Evolutionary conservation across 2,329 filamentous ascomycete genomes (phyloP), one percentile per base, ranked within the genome.

Genomic region (Penicillium sp.): DNA sequence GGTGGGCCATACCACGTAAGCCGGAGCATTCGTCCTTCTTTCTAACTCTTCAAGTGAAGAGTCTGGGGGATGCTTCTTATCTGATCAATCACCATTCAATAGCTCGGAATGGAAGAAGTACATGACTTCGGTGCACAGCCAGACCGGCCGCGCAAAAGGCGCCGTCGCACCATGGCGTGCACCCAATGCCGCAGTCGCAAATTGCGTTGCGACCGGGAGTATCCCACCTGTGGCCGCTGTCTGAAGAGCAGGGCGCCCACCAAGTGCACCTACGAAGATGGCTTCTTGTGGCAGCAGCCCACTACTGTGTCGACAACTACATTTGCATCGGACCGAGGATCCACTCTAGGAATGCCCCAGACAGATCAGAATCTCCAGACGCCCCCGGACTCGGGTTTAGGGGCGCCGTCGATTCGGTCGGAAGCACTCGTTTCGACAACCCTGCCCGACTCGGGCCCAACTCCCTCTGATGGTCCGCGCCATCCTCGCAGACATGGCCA

Each of bases 171-270:
- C 9, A 69, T 76, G 59, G 73, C 75, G 15, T 77, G 75, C 57
- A 69, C 70, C 18, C 73, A 73, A 33, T 77, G 75, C 57, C 73
- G 75, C 52, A 72, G 67, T 52, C 65, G 75, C 44, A 77, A 77
- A 58, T 62, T 77, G 31, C 74, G 72, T 55, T 77, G 75, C 54
- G 75, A 77, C 57, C 71, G 75, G 33, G 70, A 72, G 31, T 76
- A 73, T 66, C 75, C 75, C 9, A 66, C 67, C 3, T 77, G 75
- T 54, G 65, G 69, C 20, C 69, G 74, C 18, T 77, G 75, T 54
- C 56, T 67, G 37, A 76, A 76, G 56, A 69, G 70, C 59, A 69
- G 68, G 44, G 68, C 65, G 4, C 69, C 70, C 26, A 63, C 55
- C 42, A 67, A 69, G 50, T 76, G 73, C 55, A 72, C 69, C n/a